phyloP scores from a whole-genome alignment of 192 early-diverging fungal genomes.

The Umbelopsis vinacea region DNA sequence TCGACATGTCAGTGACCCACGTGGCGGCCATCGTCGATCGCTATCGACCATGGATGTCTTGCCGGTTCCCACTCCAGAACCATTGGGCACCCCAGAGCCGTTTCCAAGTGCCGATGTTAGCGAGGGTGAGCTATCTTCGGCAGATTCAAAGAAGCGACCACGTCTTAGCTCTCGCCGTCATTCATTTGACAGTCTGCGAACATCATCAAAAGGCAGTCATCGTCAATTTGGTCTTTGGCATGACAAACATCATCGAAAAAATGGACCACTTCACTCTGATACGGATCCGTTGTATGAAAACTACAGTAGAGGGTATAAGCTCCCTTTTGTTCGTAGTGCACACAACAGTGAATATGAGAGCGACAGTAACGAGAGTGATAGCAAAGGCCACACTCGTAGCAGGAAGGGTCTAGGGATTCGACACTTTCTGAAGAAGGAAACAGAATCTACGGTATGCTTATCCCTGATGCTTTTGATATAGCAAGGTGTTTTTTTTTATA shows the following conservation, averaged over 20 bases:
- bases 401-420: not conserved
- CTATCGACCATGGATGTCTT: slow-evolving; percentile 1
- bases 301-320: not conserved
- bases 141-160: not conserved
- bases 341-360: slow-evolving; percentile 5
- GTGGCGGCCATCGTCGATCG: not conserved
- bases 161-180: not conserved
- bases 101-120: not conserved
- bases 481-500: too few species aligned
- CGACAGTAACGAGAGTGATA: slow-evolving; percentile 9
- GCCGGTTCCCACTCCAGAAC: not conserved
- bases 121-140: not conserved
- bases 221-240: not conserved
- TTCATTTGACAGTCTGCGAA: slow-evolving; percentile 11
- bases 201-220: not conserved
- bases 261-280: not conserved
- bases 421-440: slow-evolving; percentile 2
- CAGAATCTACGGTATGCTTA: not conserved
- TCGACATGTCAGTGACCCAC: not conserved
- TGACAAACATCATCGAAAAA: not conserved
- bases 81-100: not conserved
- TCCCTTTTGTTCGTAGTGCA: not conserved
- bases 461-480: not conserved
- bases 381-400: not conserved
- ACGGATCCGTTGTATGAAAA: not conserved